Evolutionary conservation across 345 rosid genomes (phyloP).

Genomic region (Brassica carinata): DNA sequence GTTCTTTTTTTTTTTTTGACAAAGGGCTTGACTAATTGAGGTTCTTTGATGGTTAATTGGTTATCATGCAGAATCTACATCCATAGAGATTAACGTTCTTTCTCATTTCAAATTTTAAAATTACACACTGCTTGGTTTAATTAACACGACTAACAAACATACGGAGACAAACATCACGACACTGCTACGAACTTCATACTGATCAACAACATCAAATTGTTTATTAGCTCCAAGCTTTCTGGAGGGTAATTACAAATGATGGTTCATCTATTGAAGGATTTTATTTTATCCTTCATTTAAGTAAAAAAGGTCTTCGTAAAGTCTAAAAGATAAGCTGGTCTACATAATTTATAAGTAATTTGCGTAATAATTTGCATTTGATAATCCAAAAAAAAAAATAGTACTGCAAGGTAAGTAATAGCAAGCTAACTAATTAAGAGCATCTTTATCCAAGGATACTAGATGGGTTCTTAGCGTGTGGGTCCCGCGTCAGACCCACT

Average conservation of each 20-base stretch:
- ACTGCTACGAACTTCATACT: neutral
- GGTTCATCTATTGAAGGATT: too few relatives aligned
- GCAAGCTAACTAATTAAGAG: too few relatives aligned
- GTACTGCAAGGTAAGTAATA: too few relatives aligned
- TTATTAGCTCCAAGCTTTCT: constrained; percentile 31
- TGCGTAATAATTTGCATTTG: too few relatives aligned
- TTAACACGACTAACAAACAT: constrained; percentile 30
- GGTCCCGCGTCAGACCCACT: too few relatives aligned
- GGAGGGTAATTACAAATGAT: neutral
- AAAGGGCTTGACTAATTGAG: neutral
- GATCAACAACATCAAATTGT: neutral
- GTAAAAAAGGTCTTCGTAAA: too few relatives aligned
- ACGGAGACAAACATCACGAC: constrained; percentile 6
- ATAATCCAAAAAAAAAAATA: too few relatives aligned
- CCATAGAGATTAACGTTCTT: neutral
- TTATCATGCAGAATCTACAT: neutral
- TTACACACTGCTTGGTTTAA: constrained; percentile 16
- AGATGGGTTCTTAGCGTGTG: too few relatives aligned
- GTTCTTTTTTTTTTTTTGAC: neutral
- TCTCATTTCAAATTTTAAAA: constrained; percentile 12
- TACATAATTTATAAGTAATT: too few relatives aligned
- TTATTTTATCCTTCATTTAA: too few relatives aligned
- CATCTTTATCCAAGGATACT: too few relatives aligned
- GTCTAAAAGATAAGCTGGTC: too few relatives aligned
- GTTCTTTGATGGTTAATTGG: neutral